Percentiles rank a stretch among this genome's conserved stretches.
These are phyloP conservation scores for Oldenlandia corymbosa DNA, from an alignment of 257 asterid species.

Conservation along the genomic window DNA sequence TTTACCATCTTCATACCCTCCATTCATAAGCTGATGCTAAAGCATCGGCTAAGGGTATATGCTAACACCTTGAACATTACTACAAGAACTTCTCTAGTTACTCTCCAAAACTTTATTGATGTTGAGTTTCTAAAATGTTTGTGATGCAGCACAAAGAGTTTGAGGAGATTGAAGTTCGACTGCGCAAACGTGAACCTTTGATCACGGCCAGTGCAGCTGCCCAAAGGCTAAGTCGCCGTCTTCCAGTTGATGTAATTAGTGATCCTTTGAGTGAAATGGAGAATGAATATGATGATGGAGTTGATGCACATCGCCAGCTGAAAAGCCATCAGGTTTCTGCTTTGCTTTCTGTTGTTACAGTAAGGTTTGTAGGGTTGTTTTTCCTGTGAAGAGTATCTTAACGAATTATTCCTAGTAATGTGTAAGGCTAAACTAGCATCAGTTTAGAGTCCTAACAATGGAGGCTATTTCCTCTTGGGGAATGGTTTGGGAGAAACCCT, in stretches of 20 bases:
- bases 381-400: not conserved
- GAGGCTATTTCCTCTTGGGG: not conserved
- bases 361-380: not conserved
- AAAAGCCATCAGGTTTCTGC: slow-evolving; percentile 56
- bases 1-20: slow-evolving; percentile 88
- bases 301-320: slow-evolving; percentile 52
- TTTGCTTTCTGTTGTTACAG: not conserved
- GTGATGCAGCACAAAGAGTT: slow-evolving; percentile 81
- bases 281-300: slow-evolving; percentile 54
- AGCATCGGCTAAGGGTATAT: slow-evolving; percentile 73
- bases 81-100: slow-evolving; percentile 2
- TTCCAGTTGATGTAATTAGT: slow-evolving; percentile 83
- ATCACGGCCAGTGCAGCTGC: slow-evolving; percentile 53
- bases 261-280: slow-evolving; percentile 90
- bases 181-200: slow-evolving; percentile 69
- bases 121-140: slow-evolving; percentile 16
- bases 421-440: not conserved
- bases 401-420: not conserved
- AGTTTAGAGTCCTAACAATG: not conserved
- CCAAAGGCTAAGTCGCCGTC: slow-evolving; percentile 59
- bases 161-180: slow-evolving; percentile 77
- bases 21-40: slow-evolving; percentile 78
- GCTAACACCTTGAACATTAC: not conserved
- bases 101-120: slow-evolving; percentile 10
- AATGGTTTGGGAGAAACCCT: not conserved